Conservation (phyloP, 129 eudicot species). For the Escallonia herrerae region DNA sequence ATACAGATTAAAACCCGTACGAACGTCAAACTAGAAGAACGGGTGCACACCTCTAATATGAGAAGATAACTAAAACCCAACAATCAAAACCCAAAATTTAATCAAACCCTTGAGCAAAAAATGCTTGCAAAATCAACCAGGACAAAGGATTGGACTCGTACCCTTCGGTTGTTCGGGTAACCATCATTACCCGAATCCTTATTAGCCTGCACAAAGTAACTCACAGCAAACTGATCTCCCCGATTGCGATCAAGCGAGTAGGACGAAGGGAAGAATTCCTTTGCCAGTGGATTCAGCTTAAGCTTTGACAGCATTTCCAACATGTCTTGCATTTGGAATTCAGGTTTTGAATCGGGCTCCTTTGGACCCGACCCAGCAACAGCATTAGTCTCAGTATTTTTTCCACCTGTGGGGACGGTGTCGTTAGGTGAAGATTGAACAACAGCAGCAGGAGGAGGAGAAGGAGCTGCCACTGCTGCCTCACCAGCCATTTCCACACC, state of each 20-base stretch:
- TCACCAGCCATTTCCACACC: constrained; percentile 57
- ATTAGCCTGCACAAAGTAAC: constrained; percentile 39
- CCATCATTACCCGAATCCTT: constrained; percentile 47
- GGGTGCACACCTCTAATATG: no score
- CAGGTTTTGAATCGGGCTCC: constrained; percentile 53
- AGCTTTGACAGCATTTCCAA: constrained; percentile 68
- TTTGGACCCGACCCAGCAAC: constrained; percentile 17
- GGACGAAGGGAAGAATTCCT: constrained; percentile 82
- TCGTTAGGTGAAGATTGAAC: constrained; percentile 24
- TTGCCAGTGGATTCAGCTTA: constrained; percentile 90
- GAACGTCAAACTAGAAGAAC: no score
- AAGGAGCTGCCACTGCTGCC: constrained; percentile 19
- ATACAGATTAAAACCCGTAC: no score
- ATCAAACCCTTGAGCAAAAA: background rate
- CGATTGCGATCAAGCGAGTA: constrained; percentile 39
- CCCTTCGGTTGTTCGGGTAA: constrained; percentile 62
- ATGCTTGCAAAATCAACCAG: background rate
- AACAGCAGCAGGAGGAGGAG: no score
- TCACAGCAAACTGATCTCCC: constrained; percentile 14
- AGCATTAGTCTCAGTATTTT: constrained; percentile 4
- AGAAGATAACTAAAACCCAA: constrained; percentile 3
- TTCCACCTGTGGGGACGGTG: constrained; percentile 19
- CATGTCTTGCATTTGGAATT: constrained; percentile 54
- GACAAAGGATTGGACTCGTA: constrained; percentile 18
- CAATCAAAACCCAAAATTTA: constrained; percentile 6